Evolutionary conservation across 108 stramenopile genomes (phyloP), one percentile per base, ranked within the genome.

Genomic region (Skeletonema tropicum): DNA sequence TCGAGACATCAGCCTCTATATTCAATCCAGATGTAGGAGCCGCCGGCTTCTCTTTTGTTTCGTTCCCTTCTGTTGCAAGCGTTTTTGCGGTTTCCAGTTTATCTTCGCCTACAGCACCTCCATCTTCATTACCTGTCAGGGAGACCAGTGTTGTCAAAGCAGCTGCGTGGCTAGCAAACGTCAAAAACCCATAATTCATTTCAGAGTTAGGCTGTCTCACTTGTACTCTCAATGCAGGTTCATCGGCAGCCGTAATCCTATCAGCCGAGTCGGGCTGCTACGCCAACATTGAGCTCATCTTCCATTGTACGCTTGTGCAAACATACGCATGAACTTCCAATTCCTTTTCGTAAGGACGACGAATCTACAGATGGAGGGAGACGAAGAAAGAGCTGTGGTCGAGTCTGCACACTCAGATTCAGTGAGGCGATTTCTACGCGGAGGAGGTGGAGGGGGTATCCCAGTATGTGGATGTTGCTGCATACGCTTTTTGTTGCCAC

Each of bases 151-250:
- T 88, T 77, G 92, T 96, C 60, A 89, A 83, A 2, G 95, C 95
- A 0, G 95, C 95, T 5, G 95, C 91, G 77, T 96, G 92, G 30
- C 85, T 87, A 25, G 91, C 90, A 86, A 96, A 96, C n/a, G 86
- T 84, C 70, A 96, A 74, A 73, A 96, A 96, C 3, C 91, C 95
- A 71, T 83, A 94, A 60, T 75, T 80, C 15, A 70, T 83, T 38
- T 80, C 84, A 15, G 57, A 65, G 48, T 81, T 70, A 3, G 76
- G 68, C 30, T 82, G 80, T 15, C 90, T 77, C 3, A 79, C 67
- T 25, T 77, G 57, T 23, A 94, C 95, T 46, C 82, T 76, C 49
- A 96, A 71, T 8, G 95, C 95, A 10, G 95, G 95, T 79, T 96
- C 95, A 30, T 76, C 79, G 19, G 72, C 85, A 26, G 91, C 92